Conservation (phyloP, 441 rosid genomes). For the Gossypium trilobum region DNA sequence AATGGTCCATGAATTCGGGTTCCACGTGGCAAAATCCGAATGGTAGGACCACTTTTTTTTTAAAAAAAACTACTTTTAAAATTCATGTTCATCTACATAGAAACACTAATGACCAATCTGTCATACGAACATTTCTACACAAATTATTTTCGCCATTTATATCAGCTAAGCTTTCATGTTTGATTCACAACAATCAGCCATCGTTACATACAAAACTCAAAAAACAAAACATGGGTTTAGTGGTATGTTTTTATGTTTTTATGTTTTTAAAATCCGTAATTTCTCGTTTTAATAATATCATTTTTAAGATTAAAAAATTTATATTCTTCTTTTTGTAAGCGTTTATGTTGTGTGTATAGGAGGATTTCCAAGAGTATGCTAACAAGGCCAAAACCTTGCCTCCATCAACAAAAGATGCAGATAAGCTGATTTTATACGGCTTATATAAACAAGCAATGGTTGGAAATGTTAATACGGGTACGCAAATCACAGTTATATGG, state of each 20-base stretch:
- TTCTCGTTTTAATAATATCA: not conserved
- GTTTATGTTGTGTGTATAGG: not conserved
- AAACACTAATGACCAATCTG: not conserved
- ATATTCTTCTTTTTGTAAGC: too few relatives aligned
- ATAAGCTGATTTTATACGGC: conserved; percentile 28
- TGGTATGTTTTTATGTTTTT: not conserved
- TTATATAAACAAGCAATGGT: conserved; percentile 32
- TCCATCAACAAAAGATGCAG: conserved; percentile 18
- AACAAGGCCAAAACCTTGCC: conserved; percentile 27
- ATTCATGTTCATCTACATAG: not conserved
- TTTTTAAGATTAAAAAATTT: too few relatives aligned
- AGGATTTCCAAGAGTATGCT: conserved; percentile 25
- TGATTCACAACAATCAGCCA: not conserved
- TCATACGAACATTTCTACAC: not conserved
- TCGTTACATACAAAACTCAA: not conserved
- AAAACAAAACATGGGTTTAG: not conserved
- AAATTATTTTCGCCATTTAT: not conserved
- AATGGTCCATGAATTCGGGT: not conserved
- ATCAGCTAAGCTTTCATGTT: not conserved
- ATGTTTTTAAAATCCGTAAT: not conserved
- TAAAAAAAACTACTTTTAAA: too few relatives aligned
- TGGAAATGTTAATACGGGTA: conserved; percentile 24
- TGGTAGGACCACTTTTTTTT: not conserved
- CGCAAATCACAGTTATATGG: not conserved
- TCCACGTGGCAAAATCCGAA: not conserved